Evolutionary conservation across 1,139 yeast genomes (phyloP), one percentile per base, ranked within the genome.

Genomic region (Saccharomycopsis hybrid): DNA sequence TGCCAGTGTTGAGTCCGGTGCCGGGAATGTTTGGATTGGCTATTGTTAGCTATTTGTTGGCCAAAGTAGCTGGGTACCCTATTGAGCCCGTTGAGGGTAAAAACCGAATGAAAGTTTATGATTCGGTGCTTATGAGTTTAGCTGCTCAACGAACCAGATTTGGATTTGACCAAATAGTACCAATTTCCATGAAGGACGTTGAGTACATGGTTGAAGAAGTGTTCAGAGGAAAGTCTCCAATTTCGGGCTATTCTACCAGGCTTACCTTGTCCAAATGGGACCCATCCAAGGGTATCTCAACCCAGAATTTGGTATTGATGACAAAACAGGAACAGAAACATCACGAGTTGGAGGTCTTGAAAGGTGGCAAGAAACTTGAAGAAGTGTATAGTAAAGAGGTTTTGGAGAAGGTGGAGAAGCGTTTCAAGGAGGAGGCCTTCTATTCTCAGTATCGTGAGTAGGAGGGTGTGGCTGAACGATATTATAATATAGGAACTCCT

Each of bases 21-120:
- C 98, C 98, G 1, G 97, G 94, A 5, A 85, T 90, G 69, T 92
- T 92, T 69, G 98, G 98, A 1, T 73, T 92, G 46, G 80, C 96
- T 0, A 76, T 92, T 53, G 95, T 96, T 2, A 84, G 97, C 0
- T 83, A 86, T 65, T 71, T 92, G 42, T 67, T 92, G 46, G 85
- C 96, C 2, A 70, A 77, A 4, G 80, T 89, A 24, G 80, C 96
- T 0, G 96, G 94, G 0, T 92, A 92, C 61, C 95, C 95, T 8
- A 76, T 79, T 55, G 95, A 88, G 54, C 90, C 94, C 40, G 78
- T 88, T 43, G 96, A 87, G 56, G 96, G 96, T 11, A 89, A 89
- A 63, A 85, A 86, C 62, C 76, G 97, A 60, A 78, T 78, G 61
- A 89, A 89, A 63, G 68, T 85, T 24, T 89, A 90, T 64, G 97